These are phyloP conservation scores for Dendryphion nanum DNA, from an alignment of 2,329 filamentous ascomycete species.

Conservation along the genomic window DNA sequence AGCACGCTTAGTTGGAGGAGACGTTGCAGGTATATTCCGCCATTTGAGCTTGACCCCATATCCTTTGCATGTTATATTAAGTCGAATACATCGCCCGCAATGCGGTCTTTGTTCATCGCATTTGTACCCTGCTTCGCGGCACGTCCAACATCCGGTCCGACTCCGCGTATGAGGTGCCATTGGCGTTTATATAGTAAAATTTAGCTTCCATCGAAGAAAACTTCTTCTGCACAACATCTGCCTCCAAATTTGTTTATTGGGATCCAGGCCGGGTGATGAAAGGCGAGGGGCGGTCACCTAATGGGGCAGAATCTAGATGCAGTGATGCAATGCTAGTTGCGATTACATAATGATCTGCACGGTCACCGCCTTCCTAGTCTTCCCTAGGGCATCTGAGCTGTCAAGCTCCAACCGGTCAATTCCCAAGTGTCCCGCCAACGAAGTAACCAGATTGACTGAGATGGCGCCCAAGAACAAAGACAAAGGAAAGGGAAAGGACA, in stretches of 20 bases:
- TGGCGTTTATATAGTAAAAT: too few species aligned
- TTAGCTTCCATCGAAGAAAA: background rate
- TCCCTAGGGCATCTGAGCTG: too few species aligned
- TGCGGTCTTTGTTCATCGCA: slow-evolving; percentile 31
- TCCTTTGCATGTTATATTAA: slow-evolving; percentile 30
- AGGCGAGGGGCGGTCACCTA: too few species aligned
- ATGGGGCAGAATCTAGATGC: too few species aligned
- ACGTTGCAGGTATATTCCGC: slow-evolving; percentile 15
- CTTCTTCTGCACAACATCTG: background rate
- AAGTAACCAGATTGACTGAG: too few species aligned
- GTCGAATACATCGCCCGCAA: slow-evolving; percentile 24
- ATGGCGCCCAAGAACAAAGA: slow-evolving; percentile 24
- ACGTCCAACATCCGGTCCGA: slow-evolving; percentile 33
- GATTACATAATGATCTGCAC: too few species aligned
- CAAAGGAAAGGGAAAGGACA: slow-evolving; percentile 26
- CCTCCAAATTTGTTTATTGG: too few species aligned
- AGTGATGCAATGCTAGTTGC: too few species aligned
- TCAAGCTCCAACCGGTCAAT: too few species aligned
- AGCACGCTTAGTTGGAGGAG: slow-evolving; percentile 1
- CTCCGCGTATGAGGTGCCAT: slow-evolving; percentile 23
- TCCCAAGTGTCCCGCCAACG: too few species aligned
- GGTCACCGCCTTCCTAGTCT: too few species aligned
- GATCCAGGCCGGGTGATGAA: too few species aligned
- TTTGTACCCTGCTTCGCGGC: slow-evolving; percentile 32
- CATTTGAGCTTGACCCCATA: slow-evolving; percentile 31